phyloP scores from a whole-genome alignment of 768 basidiomycete genomes.

The Lactifluus subvellereus region DNA sequence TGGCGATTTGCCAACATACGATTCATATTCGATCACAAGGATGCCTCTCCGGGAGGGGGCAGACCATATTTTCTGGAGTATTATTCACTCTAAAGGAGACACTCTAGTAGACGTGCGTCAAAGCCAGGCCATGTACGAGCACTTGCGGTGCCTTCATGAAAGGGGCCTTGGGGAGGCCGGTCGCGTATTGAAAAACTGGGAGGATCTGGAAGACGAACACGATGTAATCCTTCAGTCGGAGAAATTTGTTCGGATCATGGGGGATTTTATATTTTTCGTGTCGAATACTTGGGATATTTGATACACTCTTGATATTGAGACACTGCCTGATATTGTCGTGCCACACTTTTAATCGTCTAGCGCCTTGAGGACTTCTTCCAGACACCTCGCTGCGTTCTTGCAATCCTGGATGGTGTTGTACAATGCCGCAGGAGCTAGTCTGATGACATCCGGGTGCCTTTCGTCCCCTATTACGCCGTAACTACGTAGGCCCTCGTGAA shows the following conservation, averaged over 20 bases:
- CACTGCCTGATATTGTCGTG: neutral
- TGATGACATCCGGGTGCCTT: constrained; percentile 85
- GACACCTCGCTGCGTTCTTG: constrained; percentile 53
- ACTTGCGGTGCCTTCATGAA: constrained; percentile 40
- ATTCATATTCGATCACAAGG: constrained; percentile 40
- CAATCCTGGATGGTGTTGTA: constrained; percentile 84
- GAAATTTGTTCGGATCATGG: constrained; percentile 43
- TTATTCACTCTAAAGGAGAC: constrained; percentile 73
- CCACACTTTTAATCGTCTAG: constrained; percentile 16
- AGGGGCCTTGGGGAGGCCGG: constrained; percentile 27
- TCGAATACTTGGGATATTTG: neutral
- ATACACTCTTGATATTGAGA: neutral
- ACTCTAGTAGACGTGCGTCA: constrained; percentile 59
- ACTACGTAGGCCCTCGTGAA: constrained; percentile 54
- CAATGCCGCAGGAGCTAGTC: constrained; percentile 78
- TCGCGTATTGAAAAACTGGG: constrained; percentile 32
- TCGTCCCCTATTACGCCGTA: constrained; percentile 90
- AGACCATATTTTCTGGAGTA: constrained; percentile 51
- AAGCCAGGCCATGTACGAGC: constrained; percentile 52
- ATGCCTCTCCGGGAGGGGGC: constrained; percentile 35
- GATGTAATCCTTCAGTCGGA: constrained; percentile 43
- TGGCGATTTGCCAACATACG: constrained; percentile 45
- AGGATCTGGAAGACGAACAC: constrained; percentile 46
- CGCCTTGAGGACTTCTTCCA: constrained; percentile 54
- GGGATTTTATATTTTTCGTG: constrained; percentile 34